Base-by-base conservation (phyloP, 805 yeast species). In the Zygoascus biomembranicola region DNA sequence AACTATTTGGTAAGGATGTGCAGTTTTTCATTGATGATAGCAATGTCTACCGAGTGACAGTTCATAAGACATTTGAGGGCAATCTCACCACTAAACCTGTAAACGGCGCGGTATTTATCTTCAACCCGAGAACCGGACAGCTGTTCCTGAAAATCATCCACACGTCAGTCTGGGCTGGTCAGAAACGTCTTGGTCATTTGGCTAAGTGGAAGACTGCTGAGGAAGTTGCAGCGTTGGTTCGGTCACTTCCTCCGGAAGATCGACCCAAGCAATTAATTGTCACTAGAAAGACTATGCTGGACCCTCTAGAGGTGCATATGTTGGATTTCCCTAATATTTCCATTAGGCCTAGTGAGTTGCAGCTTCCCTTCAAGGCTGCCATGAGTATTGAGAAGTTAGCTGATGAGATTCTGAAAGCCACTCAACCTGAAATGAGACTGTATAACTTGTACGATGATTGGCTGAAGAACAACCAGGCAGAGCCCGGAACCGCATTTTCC, bases 151-250 rank as follows among this genome's bases (percentile, higher is more conserved):
- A 88, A 65, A 80, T 94, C 52, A 88, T 94, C 55, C 98, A 92
- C 63, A 88, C 95, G 0, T 86, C 95, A 5, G 96, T 89, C 1
- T 94, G 97, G 95, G 85, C 96, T 2, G 99, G 99, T 18, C 98
- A 94, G 68, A 90, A 89, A 63, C 84, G 97, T 62, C 76, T 92
- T 56, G 85, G 94, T 31, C 97, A 94, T 65, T 72, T 94, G 59
- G 90, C 98, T 1, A 94, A 94, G 66, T 94, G 99, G 99, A 94
- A 92, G 67, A 84, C 98, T 1, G 98, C 99, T 0, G 99, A 94
- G 69, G 98, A 92, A 68, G 95, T 89, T 20, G 92, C 97, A 14
- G 95, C 96, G 0, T 73, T 94, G 58, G 78, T 94, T 18, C 77
- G 97, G 44, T 87, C 97, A 0, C 71, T 94, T 52, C 97, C 97